Percentiles rank a stretch among this genome's conserved stretches.
These are phyloP conservation scores for Clavispora carvajalis DNA, from an alignment of 805 yeast species.

Conservation along the genomic window DNA sequence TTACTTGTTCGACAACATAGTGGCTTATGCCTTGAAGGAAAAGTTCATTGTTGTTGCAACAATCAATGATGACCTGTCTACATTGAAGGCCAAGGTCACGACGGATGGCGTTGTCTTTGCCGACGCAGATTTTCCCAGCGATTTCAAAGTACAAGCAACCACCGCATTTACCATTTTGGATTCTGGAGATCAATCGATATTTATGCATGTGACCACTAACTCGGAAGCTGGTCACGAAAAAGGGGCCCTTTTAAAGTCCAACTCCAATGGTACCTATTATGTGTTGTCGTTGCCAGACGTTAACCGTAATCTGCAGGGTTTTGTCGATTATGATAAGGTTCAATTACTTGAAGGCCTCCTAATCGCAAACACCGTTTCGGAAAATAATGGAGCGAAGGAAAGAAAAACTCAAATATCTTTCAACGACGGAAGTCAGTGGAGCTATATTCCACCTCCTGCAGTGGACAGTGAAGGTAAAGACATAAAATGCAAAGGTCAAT, in stretches of 20 bases:
- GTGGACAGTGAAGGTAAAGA: conserved; percentile 56
- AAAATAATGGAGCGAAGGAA: conserved; percentile 48
- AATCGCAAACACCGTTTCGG: conserved; percentile 63
- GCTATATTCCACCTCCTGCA: conserved; percentile 61
- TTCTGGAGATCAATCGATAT: conserved; percentile 63
- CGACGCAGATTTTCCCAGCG: conserved; percentile 69
- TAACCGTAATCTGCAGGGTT: conserved; percentile 69
- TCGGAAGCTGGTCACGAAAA: conserved; percentile 46
- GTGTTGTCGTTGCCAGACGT: conserved; percentile 63
- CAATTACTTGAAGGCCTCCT: conserved; percentile 83
- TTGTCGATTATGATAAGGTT: conserved; percentile 83
- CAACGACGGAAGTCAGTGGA: conserved; percentile 92
- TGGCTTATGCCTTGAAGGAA: conserved; percentile 71
- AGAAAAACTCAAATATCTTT: conserved; percentile 72
- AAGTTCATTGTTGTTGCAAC: conserved; percentile 72
- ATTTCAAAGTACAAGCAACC: conserved; percentile 52
- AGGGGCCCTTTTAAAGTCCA: conserved; percentile 82
- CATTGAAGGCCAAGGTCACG: conserved; percentile 65
- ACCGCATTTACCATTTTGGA: conserved; percentile 71
- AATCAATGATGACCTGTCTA: conserved; percentile 38
- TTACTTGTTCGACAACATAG: conserved; percentile 49
- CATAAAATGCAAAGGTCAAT: conserved; percentile 46
- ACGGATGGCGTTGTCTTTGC: conserved; percentile 75
- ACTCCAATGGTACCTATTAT: conserved; percentile 86
- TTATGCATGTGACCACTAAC: conserved; percentile 76